Conservation (phyloP, 1,284 basidiomycete species). For the Irpex lacteus region DNA sequence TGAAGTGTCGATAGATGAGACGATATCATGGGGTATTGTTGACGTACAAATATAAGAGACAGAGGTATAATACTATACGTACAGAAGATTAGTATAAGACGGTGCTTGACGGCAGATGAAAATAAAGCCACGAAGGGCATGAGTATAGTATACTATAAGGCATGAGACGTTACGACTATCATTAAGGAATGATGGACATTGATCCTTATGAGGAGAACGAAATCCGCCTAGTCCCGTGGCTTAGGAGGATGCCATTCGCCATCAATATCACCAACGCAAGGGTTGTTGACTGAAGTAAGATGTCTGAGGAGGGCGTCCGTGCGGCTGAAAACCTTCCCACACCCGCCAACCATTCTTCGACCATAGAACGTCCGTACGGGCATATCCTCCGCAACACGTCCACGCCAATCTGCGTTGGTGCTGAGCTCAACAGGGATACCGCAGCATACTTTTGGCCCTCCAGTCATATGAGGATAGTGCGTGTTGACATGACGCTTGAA, state of each 20-base stretch:
- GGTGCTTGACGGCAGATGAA: no score
- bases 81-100: no score
- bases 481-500: not conserved
- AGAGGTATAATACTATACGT: no score
- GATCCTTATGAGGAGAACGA: no score
- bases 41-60: no score
- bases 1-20: no score
- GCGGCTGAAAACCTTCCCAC: constrained; percentile 49
- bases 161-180: no score
- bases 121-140: no score
- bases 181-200: no score
- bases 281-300: constrained; percentile 39
- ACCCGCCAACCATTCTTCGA: constrained; percentile 46
- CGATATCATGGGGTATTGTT: no score
- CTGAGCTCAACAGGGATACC: not conserved
- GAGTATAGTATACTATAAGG: no score
- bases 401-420: not conserved
- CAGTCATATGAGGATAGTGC: not conserved
- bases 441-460: not conserved
- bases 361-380: constrained; percentile 23
- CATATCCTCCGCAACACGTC: constrained; percentile 17
- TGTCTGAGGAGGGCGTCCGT: constrained; percentile 57
- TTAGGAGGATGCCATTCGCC: constrained; percentile 7
- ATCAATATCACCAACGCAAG: constrained; percentile 32
- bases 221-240: not conserved